These are phyloP conservation scores for Cytospora chrysosperma DNA, from an alignment of 2,329 filamentous ascomycete species.

Conservation along the genomic window DNA sequence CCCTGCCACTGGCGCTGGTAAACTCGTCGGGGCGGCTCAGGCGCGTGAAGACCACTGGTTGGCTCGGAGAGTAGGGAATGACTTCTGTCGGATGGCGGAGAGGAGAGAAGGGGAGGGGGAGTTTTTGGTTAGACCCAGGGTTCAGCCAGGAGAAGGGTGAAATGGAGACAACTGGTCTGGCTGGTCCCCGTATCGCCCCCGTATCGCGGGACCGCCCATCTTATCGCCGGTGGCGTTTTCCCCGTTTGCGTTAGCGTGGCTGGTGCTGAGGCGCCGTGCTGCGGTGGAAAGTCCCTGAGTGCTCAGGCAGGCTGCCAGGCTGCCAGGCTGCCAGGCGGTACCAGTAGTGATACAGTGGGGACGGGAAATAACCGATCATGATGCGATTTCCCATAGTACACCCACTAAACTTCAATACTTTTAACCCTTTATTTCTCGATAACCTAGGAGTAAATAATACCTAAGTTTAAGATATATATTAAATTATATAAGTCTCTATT, in stretches of 20 bases:
- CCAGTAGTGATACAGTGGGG: too few species aligned
- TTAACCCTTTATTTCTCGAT: too few species aligned
- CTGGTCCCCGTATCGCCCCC: conserved; percentile 2
- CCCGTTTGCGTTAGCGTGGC: conserved; percentile 14
- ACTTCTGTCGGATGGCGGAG: background rate
- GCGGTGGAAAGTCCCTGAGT: too few species aligned
- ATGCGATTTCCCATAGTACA: too few species aligned
- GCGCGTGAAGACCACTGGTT: background rate
- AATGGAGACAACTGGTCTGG: conserved; percentile 1
- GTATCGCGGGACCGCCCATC: conserved; percentile 1
- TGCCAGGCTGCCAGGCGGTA: too few species aligned
- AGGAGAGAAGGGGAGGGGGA: background rate
- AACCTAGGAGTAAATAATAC: too few species aligned
- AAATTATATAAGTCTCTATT: too few species aligned
- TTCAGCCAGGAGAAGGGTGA: conserved; percentile 4
- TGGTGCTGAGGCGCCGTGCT: background rate
- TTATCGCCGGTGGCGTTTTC: conserved; percentile 11
- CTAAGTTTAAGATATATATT: too few species aligned
- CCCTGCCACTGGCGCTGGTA: conserved; percentile 10
- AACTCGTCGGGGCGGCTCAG: background rate
- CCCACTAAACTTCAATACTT: too few species aligned
- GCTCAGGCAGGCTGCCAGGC: too few species aligned
- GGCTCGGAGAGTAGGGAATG: background rate
- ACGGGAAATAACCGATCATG: too few species aligned
- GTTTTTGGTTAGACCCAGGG: background rate